Conservation (phyloP, 257 asterid species). For the Coffea canephora region DNA sequence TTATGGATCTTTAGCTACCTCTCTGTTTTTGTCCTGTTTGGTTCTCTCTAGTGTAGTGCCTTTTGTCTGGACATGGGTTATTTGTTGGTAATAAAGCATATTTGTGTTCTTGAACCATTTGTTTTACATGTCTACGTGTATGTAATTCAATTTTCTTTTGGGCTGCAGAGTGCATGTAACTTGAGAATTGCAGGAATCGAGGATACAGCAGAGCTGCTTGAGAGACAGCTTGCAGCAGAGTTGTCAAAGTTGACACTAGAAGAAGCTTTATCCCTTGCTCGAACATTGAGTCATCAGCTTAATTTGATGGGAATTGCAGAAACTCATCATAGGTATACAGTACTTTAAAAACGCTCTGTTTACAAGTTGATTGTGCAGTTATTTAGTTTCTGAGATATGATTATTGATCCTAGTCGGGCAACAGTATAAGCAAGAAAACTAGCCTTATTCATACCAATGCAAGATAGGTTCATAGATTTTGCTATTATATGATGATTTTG, state of each 20-base stretch:
- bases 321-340: conserved; percentile 83
- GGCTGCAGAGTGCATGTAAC: conserved; percentile 79
- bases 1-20: background rate
- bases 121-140: conserved; percentile 5
- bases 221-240: conserved; percentile 79
- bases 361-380: background rate
- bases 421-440: background rate
- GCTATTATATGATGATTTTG: background rate
- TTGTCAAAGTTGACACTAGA: conserved; percentile 82
- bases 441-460: background rate
- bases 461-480: background rate
- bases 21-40: background rate
- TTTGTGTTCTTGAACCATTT: background rate
- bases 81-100: background rate
- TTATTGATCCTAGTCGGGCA: background rate
- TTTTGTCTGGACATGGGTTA: background rate
- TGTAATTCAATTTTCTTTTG: conserved; percentile 12
- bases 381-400: background rate
- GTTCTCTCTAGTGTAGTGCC: background rate
- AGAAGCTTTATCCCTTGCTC: conserved; percentile 82
- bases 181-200: conserved; percentile 85
- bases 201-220: conserved; percentile 90
- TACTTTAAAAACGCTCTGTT: background rate
- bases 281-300: conserved; percentile 90
- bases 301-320: conserved; percentile 91